Percentiles rank a stretch among this genome's conserved stretches.
phyloP scores from a whole-genome alignment of 257 asterid genomes.

The Marsdenia floribunda region DNA sequence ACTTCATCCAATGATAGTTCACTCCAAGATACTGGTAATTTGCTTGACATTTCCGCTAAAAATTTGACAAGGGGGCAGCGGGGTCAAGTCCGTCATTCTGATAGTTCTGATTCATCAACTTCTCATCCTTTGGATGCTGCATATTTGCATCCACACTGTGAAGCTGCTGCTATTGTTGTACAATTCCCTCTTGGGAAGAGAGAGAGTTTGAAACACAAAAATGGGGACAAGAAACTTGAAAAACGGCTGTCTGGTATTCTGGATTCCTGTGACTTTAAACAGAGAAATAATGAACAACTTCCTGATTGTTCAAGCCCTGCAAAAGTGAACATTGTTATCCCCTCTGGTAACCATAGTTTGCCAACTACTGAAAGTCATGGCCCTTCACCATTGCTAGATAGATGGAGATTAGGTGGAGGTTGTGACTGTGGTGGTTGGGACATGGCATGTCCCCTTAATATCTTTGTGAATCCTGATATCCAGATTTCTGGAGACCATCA shows the following conservation, averaged over 20 bases:
- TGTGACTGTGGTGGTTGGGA: conserved; percentile 99
- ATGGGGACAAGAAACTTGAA: conserved; percentile 35
- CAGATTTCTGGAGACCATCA: conserved; percentile 32
- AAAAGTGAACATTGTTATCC: conserved; percentile 71
- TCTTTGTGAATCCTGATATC: conserved; percentile 43
- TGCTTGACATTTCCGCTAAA: conserved; percentile 22
- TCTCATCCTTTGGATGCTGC: conserved; percentile 32
- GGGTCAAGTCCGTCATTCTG: conserved; percentile 23
- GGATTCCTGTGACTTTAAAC: conserved; percentile 36
- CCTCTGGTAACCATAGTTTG: conserved; percentile 73
- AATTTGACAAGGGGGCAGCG: conserved; percentile 23
- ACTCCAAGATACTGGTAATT: conserved; percentile 22
- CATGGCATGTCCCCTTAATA: conserved; percentile 75
- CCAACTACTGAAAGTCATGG: conserved; percentile 53
- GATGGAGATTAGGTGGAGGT: conserved; percentile 92
- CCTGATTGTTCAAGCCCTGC: conserved; percentile 22
- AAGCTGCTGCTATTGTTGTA: conserved; percentile 67
- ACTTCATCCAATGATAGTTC: conserved; percentile 28
- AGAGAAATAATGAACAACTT: conserved; percentile 15
- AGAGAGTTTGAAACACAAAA: conserved; percentile 53
- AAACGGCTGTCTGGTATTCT: conserved; percentile 34
- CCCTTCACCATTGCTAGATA: conserved; percentile 72
- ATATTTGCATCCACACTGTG: conserved; percentile 55
- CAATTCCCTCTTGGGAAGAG: conserved; percentile 69
- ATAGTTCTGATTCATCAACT: conserved; percentile 15